Base-by-base conservation (phyloP, 306 rosid species). In the Cicer chorassanicum region DNA sequence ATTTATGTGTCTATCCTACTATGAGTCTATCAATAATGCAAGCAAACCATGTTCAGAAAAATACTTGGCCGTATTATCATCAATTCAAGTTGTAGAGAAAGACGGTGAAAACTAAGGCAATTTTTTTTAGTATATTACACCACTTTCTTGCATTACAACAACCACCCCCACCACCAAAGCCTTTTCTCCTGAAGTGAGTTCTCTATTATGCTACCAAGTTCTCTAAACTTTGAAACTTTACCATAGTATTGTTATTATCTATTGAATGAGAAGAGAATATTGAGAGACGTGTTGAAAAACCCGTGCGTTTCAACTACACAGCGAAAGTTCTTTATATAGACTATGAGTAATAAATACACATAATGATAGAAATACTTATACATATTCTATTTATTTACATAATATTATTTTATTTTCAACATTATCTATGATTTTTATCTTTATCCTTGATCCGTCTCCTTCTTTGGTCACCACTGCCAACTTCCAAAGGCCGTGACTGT, bases 51-150 rank as follows among this genome's bases (percentile, higher is more conserved):
- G 43, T 34, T 34, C 8, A 24, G 41, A 24, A 24, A 68, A 48
- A 24, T 68, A 68, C 14, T 48, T 46, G 59, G 44, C 59, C 53
- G 46, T 41, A 29, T 65, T 43, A 18, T 66, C 42, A 66, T 53
- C 45, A 75, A 53, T 41, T 72, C 55, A 53, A 50, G 38, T 75
- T 65, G 14, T 54, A 63, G 43, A 18, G 13, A 15, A 34, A 43
- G 42, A 40, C 41, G 24, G 15, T 41, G 45, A 72, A 56, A 72
- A 43, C 3, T n/a, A 36, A 18, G 29, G 49, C 16, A 59, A 24
- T 14, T 38, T 50, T 34, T 40, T 59, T 72, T 57, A 57, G 41
- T 55, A 55, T 16, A 34, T 62, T 14, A 9, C 44, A 62, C 38
- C 38, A 45, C 57, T 57, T n/a, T n/a, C 54, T 4, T 49, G 16